Base-by-base conservation (phyloP, 148 eudicot genomes). In the Vaccinium darrowii region DNA sequence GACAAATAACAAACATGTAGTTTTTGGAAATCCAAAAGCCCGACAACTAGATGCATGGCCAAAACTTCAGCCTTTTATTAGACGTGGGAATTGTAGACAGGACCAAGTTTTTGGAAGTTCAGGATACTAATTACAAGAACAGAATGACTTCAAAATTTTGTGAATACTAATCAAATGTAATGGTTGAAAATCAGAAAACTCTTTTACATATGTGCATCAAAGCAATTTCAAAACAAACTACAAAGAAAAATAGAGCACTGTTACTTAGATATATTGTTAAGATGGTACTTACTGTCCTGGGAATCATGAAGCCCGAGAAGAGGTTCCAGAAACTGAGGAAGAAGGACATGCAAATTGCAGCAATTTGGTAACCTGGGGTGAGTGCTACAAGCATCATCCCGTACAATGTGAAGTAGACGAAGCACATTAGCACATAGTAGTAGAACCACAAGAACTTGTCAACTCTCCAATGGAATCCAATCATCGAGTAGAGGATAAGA, bases 331-430 rank as follows among this genome's bases (percentile, higher is more conserved):
- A 90, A 83, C 83, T 87, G 83, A 90, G 89, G 89, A 90, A 90
- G 82, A 90, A 90, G 1, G 91, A 78, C 92, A 90, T 90, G 77
- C 73, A 47, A 12, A 90, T 90, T 2, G 91, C 91, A 62, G 92
- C 92, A 85, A 90, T 76, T 25, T 58, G 84, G 86, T 87, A 88
- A 33, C 78, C 86, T 16, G 92, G 92, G 30, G 92, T 90, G 58
- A 90, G 89, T 8, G 92, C 89, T 3, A 89, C 92, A 72, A 90
- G 91, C 92, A 90, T 90, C 92, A 90, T 90, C 11, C 92, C 92
- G 18, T 90, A 90, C 39, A 84, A 53, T 8, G 91, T 87, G 90
- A 89, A 90, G 87, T 90, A 90, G 57, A 80, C 65, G 39, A 90
- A 90, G 81, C 92, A 87, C 92, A 90, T 90, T 39, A 79, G 62